These are phyloP conservation scores for Phytophthora agathidicida DNA, from an alignment of 352 stramenopile genomes.

Conservation along the genomic window DNA sequence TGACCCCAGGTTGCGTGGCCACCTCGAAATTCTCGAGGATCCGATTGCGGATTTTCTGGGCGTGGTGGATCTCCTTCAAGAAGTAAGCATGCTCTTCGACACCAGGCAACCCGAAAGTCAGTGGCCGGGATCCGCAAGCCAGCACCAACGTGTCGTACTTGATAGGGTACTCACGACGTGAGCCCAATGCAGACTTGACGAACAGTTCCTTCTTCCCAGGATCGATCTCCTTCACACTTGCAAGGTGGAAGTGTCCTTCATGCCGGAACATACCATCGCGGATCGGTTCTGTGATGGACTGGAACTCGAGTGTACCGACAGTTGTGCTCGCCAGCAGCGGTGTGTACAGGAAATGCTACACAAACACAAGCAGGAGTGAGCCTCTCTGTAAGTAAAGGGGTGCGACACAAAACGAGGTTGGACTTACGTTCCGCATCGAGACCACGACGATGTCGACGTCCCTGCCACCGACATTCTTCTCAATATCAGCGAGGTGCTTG, in stretches of 20 bases:
- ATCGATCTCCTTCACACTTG: constrained; percentile 81
- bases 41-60: constrained; percentile 74
- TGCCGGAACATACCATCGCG: constrained; percentile 80
- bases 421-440: constrained; percentile 74
- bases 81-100: constrained; percentile 95
- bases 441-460: constrained; percentile 75
- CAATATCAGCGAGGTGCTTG: constrained; percentile 70
- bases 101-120: constrained; percentile 93
- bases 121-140: constrained; percentile 91
- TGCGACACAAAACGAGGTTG: neutral
- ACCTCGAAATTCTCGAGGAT: constrained; percentile 94
- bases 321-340: constrained; percentile 95
- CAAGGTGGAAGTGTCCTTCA: constrained; percentile 75
- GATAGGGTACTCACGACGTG: constrained; percentile 65
- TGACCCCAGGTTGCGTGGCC: constrained; percentile 86
- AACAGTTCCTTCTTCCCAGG: constrained; percentile 66
- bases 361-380: constrained; percentile 5
- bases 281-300: constrained; percentile 95
- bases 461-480: constrained; percentile 48
- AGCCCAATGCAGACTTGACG: constrained; percentile 66
- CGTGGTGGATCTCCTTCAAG: constrained; percentile 96
- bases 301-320: constrained; percentile 96
- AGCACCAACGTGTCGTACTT: constrained; percentile 96
- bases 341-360: constrained; percentile 97
- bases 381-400: neutral